Evolutionary conservation across 306 rosid genomes (phyloP).

Genomic region (Ziziphus jujuba): DNA sequence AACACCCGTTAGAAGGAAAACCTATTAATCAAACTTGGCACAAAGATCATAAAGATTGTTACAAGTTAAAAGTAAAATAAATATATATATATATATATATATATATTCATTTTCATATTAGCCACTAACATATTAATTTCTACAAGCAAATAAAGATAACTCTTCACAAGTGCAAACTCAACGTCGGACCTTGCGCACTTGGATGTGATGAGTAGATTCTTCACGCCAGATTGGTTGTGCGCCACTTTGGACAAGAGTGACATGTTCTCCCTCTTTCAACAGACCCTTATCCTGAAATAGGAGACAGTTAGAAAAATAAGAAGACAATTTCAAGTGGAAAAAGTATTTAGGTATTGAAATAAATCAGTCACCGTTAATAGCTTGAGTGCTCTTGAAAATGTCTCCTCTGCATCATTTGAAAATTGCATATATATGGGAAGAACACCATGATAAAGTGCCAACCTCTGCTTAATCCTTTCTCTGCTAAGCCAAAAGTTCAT

Average conservation of each 20-base stretch:
- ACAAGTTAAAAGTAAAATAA: neutral
- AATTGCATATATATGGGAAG: conserved; percentile 81
- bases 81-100: neutral
- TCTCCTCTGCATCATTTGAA: conserved; percentile 84
- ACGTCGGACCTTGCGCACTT: conserved; percentile 76
- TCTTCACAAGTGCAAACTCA: conserved; percentile 36
- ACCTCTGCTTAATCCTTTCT: conserved; percentile 75
- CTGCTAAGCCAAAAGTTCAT: conserved; percentile 42
- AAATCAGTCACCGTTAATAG: conserved; percentile 64
- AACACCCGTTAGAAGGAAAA: conserved; percentile 7
- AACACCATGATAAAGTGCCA: conserved; percentile 78
- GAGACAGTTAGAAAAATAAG: conserved; percentile 11
- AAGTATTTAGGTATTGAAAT: conserved; percentile 2
- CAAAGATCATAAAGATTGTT: conserved; percentile 4
- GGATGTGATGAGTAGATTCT: conserved; percentile 88
- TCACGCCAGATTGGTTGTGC: conserved; percentile 93
- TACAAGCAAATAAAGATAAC: conserved; percentile 9
- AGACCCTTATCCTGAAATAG: conserved; percentile 61
- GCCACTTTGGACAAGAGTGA: conserved; percentile 95
- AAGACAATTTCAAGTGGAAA: conserved; percentile 1
- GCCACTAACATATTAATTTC: conserved; percentile 1
- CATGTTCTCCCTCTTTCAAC: conserved; percentile 62
- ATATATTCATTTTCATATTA: neutral
- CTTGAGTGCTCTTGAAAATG: conserved; percentile 79
- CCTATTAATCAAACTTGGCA: conserved; percentile 11